These are phyloP conservation scores for Colletotrichum graminicola DNA, from an alignment of 2,329 filamentous ascomycete species.

Conservation along the genomic window DNA sequence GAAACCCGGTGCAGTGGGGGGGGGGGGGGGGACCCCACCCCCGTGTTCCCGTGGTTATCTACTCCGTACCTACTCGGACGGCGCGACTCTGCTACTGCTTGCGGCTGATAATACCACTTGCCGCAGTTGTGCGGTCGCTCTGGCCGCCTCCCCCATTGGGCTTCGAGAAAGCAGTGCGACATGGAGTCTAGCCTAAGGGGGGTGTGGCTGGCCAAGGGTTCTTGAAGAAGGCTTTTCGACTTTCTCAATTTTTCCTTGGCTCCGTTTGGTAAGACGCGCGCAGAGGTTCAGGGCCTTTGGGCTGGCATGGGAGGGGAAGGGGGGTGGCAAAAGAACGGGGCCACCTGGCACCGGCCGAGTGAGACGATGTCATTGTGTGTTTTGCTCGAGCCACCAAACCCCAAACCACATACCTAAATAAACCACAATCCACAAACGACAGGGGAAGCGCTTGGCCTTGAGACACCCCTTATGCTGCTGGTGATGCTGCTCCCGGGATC, in stretches of 20 bases:
- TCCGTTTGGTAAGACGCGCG: background rate
- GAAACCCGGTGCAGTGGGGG: constrained; percentile 30
- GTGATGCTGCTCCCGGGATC: background rate
- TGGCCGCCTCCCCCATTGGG: constrained; percentile 25
- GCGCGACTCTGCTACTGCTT: constrained; percentile 1
- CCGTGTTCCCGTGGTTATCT: constrained; percentile 27
- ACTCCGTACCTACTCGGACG: constrained; percentile 3
- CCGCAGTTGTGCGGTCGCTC: constrained; percentile 29
- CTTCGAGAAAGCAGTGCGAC: background rate
- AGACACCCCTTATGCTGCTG: background rate
- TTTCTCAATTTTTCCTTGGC: background rate
- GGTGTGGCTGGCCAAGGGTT: too few relatives aligned
- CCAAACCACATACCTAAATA: background rate
- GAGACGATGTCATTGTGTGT: background rate
- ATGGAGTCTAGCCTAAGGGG: background rate
- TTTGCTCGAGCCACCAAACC: background rate
- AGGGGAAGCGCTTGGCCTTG: background rate
- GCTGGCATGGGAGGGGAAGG: too few relatives aligned
- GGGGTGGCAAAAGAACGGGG: background rate
- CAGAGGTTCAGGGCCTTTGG: background rate
- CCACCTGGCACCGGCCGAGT: background rate
- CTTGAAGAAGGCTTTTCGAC: background rate
- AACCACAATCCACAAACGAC: background rate
- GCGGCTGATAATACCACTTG: constrained; percentile 33
- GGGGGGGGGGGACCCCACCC: constrained; percentile 10